phyloP scores from a whole-genome alignment of 768 basidiomycete genomes.

The Chiua virens region DNA sequence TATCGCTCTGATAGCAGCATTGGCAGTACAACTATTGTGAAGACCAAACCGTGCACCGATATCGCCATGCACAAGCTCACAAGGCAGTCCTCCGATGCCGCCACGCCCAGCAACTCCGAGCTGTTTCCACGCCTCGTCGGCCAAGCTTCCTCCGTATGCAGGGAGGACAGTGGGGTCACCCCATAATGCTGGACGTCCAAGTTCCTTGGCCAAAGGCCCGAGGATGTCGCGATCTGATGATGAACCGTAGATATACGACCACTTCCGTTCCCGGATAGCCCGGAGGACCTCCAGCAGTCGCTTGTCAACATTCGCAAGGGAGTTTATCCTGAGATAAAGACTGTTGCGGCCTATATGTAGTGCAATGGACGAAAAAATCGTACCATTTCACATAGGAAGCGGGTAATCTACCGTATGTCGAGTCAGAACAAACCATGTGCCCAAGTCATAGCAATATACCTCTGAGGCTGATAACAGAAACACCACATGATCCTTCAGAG shows the following conservation, averaged over 20 bases:
- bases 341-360: not conserved
- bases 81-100: conserved; percentile 71
- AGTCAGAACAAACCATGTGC: not conserved
- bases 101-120: conserved; percentile 53
- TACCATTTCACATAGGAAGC: conserved; percentile 61
- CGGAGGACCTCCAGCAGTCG: conserved; percentile 57
- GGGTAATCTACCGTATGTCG: conserved; percentile 34
- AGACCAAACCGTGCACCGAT: conserved; percentile 47
- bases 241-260: conserved; percentile 57
- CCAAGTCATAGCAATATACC: conserved; percentile 38
- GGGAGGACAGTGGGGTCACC: conserved; percentile 62
- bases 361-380: not conserved
- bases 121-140: conserved; percentile 53
- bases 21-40: conserved; percentile 57
- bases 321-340: conserved; percentile 50
- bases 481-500: conserved; percentile 82
- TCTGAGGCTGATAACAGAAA: conserved; percentile 74
- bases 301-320: conserved; percentile 65
- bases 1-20: conserved; percentile 51
- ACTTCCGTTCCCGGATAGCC: conserved; percentile 50
- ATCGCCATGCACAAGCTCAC: conserved; percentile 70
- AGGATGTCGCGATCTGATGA: conserved; percentile 41
- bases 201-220: conserved; percentile 46
- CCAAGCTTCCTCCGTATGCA: conserved; percentile 55
- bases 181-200: conserved; percentile 62